Evolutionary conservation across 75 land plant genomes (phyloP).

Genomic region (Selaginella tamariscina): DNA sequence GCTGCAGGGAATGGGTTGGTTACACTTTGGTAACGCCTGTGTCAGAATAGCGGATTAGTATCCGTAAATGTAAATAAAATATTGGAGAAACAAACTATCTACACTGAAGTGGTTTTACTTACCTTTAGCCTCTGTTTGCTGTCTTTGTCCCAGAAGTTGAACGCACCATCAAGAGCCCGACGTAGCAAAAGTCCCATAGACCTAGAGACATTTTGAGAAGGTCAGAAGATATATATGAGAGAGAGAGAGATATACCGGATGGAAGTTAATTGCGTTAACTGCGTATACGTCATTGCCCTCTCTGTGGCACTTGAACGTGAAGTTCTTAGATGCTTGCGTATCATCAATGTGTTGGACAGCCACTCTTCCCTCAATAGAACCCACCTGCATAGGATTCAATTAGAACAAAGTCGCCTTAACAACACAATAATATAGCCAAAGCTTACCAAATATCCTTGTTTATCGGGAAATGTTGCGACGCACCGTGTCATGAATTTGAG

Average conservation of each 20-base stretch:
- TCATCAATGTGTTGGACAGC: slow-evolving; percentile 97
- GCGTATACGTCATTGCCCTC: slow-evolving; percentile 78
- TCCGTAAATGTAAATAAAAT: background rate
- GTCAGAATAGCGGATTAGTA: background rate
- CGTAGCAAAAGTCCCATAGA: slow-evolving; percentile 88
- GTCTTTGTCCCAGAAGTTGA: slow-evolving; percentile 96
- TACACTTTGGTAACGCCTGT: slow-evolving; percentile 79
- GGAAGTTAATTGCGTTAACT: slow-evolving; percentile 91
- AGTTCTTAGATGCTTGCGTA: slow-evolving; percentile 67
- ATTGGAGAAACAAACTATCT: background rate
- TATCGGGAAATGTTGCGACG: slow-evolving; percentile 92
- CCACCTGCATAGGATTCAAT: slow-evolving; percentile 37
- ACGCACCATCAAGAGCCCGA: slow-evolving; percentile 96
- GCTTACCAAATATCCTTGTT: slow-evolving; percentile 85
- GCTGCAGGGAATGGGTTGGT: slow-evolving; percentile 84
- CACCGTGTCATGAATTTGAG: slow-evolving; percentile 88
- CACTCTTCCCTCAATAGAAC: slow-evolving; percentile 93
- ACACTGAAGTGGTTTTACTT: background rate
- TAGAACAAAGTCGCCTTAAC: background rate
- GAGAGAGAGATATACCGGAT: slow-evolving; percentile 57
- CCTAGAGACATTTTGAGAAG: slow-evolving; percentile 37
- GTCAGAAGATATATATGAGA: background rate
- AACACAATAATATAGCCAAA: background rate
- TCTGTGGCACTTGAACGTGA: slow-evolving; percentile 96
- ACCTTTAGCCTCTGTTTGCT: slow-evolving; percentile 99